Evolutionary conservation across 2,329 filamentous ascomycete species (phyloP).

Genomic region (Penicillium capsulatum): DNA sequence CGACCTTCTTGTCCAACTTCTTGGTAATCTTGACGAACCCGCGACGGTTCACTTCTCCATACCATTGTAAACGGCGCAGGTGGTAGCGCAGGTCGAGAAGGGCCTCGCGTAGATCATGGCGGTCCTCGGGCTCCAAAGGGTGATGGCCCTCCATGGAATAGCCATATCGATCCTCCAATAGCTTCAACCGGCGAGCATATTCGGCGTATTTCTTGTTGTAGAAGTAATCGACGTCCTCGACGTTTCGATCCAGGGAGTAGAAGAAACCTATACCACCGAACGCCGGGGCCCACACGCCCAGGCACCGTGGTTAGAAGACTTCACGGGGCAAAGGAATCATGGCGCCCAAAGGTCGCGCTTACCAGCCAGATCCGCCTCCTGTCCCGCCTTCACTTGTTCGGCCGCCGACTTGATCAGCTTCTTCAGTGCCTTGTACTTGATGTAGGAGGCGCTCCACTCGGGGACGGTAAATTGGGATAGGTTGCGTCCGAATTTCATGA

Average conservation of each 20-base stretch:
- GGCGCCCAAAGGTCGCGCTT: conserved; percentile 41
- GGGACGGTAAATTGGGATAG: conserved; percentile 48
- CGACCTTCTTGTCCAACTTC: conserved; percentile 94
- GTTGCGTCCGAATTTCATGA: conserved; percentile 51
- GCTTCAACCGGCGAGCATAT: conserved; percentile 73
- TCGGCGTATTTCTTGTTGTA: conserved; percentile 95
- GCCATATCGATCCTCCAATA: conserved; percentile 85
- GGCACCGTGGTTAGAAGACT: conserved; percentile 23
- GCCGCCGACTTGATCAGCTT: conserved; percentile 83
- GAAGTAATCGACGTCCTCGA: conserved; percentile 93
- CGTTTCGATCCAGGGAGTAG: conserved; percentile 90
- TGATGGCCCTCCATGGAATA: conserved; percentile 64
- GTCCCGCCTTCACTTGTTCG: conserved; percentile 62
- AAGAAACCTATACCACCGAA: conserved; percentile 70
- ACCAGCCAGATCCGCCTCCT: conserved; percentile 87
- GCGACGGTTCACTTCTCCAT: conserved; percentile 90
- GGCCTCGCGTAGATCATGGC: conserved; percentile 85
- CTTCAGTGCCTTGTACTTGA: conserved; percentile 63
- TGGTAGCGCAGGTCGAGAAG: conserved; percentile 83
- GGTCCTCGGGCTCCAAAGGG: conserved; percentile 78
- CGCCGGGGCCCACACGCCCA: conserved; percentile 8
- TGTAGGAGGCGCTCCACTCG: conserved; percentile 49
- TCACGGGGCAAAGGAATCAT: conserved; percentile 8
- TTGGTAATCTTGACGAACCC: conserved; percentile 99
- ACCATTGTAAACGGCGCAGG: conserved; percentile 91